These are phyloP conservation scores for Trypanosoma melophagium DNA, from an alignment of 208 protist genomes.

Conservation along the genomic window DNA sequence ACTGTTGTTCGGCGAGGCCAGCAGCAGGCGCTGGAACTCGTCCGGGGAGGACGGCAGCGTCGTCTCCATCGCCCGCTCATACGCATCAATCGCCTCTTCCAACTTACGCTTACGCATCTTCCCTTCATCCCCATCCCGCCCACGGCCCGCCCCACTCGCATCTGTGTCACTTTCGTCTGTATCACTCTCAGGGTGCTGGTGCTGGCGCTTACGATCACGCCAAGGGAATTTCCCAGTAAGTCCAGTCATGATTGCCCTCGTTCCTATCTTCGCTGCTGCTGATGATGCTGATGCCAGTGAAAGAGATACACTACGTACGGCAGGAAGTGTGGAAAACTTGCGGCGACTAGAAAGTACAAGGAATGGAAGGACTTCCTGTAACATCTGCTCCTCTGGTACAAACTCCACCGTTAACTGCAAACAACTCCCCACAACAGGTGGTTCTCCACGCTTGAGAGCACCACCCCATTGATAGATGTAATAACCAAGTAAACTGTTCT, in stretches of 20 bases:
- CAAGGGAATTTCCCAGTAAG: constrained; percentile 76
- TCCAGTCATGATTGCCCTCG: constrained; percentile 7
- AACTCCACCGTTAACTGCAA: constrained; percentile 66
- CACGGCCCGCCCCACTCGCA: not conserved
- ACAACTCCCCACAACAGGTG: constrained; percentile 56
- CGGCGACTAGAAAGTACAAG: constrained; percentile 62
- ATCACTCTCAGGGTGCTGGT: constrained; percentile 27
- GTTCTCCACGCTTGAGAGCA: constrained; percentile 8
- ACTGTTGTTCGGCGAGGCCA: constrained; percentile 89
- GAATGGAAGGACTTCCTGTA: constrained; percentile 62
- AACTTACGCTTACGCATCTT: constrained; percentile 58
- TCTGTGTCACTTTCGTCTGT: constrained; percentile 30
- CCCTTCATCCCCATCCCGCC: constrained; percentile 16
- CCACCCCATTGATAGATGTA: constrained; percentile 67
- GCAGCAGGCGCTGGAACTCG: constrained; percentile 89
- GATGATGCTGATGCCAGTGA: not conserved
- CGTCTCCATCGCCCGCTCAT: constrained; percentile 75
- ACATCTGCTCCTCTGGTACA: constrained; percentile 41
- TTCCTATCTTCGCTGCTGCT: too few species aligned
- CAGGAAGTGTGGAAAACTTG: constrained; percentile 38
- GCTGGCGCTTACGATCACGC: constrained; percentile 34
- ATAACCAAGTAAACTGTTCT: constrained; percentile 65
- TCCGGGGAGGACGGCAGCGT: constrained; percentile 74
- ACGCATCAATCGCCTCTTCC: constrained; percentile 86
- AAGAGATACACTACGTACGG: constrained; percentile 34